Evolutionary conservation across 2,329 filamentous ascomycete species (phyloP), one percentile per base, ranked within the genome.

Genomic region (Aspergillus ibericus): DNA sequence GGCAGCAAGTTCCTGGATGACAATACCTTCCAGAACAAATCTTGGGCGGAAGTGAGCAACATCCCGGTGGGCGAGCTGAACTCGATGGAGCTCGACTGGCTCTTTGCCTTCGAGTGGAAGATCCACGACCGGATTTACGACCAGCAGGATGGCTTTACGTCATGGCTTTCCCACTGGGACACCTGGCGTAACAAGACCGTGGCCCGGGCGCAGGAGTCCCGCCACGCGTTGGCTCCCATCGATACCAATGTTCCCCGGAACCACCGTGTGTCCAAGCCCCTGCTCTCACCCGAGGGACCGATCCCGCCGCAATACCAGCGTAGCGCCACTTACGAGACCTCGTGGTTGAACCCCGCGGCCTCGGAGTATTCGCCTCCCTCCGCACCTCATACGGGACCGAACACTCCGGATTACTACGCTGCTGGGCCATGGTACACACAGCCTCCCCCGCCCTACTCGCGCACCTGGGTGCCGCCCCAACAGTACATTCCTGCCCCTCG

Each of bases 11-110:
- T 96, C 70, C 81, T 96, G 65, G 93, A 97, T 70, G 93, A 96
- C 81, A 96, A 96, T 78, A 97, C 93, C 5, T 97, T 97, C 78
- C 93, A 96, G 82, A 97, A 96, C 79, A 89, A 91, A 56, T 96
- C 93, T 1, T 97, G 93, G 93, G 91, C 93, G 5, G 93, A 97
- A 72, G 93, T 97, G 53, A 96, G 92, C 76, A 91, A 91, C 61
- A 96, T 97, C 65, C 82, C 88, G 32, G 92, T 96, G 18, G 78
- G 84, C 2, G 92, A 96, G 71, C 83, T 97, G 66, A 96, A 96
- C 78, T 81, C 83, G 60, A 84, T 96, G 74, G 93, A 97, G 80
- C 86, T 89, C 68, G 89, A 96, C 68, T 97, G 93, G 93, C 83
- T 97, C 40, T 82, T 86, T 56, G 87, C 88, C 42, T 95, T 96